A percentile compares a stretch with the other conserved stretches of the same genome.
phyloP scores from a whole-genome alignment of 495 filamentous ascomycete genomes.

The Sporormia fimetaria region DNA sequence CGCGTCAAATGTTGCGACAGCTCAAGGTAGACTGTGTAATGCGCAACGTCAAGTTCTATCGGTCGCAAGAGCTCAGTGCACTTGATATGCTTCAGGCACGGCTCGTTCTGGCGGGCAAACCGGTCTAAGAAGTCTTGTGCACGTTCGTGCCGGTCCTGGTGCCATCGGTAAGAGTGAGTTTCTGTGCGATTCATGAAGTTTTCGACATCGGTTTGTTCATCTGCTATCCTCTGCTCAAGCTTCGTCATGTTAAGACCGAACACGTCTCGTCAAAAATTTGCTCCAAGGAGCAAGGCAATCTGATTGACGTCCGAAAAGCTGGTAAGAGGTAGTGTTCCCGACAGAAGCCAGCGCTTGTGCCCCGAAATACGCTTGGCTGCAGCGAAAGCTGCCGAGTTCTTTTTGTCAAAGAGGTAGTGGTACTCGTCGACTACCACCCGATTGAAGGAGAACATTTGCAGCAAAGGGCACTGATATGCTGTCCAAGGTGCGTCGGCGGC shows the following conservation, averaged over 20 bases:
- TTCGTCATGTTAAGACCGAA: conserved; percentile 20
- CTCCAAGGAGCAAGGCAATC: conserved; percentile 44
- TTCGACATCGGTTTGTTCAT: conserved; percentile 29
- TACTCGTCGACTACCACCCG: conserved; percentile 61
- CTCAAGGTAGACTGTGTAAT: conserved; percentile 26
- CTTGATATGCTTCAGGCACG: conserved; percentile 17
- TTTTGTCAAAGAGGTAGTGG: conserved; percentile 40
- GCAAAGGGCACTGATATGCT: conserved; percentile 29
- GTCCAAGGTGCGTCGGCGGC: not conserved
- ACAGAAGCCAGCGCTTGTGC: conserved; percentile 53
- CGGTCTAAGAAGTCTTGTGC: conserved; percentile 27
- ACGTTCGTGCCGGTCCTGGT: conserved; percentile 19
- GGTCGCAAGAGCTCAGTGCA: conserved; percentile 20
- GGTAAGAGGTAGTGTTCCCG: conserved; percentile 50
- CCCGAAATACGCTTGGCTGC: conserved; percentile 35
- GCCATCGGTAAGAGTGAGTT: conserved; percentile 19
- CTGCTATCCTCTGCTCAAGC: conserved; percentile 20
- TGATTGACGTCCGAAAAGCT: conserved; percentile 49
- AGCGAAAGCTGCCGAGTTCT: conserved; percentile 13
- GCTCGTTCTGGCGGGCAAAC: conserved; percentile 29
- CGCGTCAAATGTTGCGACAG: conserved; percentile 25
- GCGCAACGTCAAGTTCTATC: conserved; percentile 16
- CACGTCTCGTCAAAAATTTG: conserved; percentile 31
- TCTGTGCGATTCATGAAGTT: conserved; percentile 23
- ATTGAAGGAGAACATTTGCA: conserved; percentile 52